Conservation (phyloP, 73 alveolate species). For the Stentor coeruleus region DNA sequence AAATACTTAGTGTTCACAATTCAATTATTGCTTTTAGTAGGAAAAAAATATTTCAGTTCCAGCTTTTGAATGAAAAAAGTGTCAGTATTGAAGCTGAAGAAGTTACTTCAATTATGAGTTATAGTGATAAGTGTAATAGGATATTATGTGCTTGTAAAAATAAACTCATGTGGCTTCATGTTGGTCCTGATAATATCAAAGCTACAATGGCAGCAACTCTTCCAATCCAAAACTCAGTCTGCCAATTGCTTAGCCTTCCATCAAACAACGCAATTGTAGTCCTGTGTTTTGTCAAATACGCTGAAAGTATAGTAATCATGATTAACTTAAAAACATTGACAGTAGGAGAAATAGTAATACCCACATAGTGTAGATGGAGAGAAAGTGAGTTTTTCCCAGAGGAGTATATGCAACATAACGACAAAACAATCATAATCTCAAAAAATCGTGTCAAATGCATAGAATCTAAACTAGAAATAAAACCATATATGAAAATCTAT, state of each 20-base stretch:
- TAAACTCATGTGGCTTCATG: not conserved
- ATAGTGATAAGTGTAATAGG: not conserved
- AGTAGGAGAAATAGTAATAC: not conserved
- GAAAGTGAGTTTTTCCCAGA: not conserved
- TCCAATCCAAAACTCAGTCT: not conserved
- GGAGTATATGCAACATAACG: not conserved
- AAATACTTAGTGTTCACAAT: not conserved
- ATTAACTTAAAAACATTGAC: not conserved
- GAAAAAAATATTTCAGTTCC: not conserved
- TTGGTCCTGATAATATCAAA: not conserved
- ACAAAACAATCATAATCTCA: too few relatives aligned
- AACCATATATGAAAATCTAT: not conserved
- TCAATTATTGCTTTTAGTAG: not conserved
- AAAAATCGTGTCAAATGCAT: not conserved
- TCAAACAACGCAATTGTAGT: not conserved
- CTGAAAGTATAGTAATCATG: not conserved
- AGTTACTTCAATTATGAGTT: not conserved
- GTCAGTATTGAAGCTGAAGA: not conserved
- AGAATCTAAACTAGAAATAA: too few relatives aligned
- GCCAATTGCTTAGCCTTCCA: not conserved
- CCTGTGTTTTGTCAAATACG: not conserved
- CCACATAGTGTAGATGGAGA: not conserved
- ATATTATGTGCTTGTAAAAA: not conserved
- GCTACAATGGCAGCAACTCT: not conserved
- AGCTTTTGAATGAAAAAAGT: not conserved